Base-by-base conservation (phyloP, 441 rosid genomes). In the Arabidopsis lyrata region DNA sequence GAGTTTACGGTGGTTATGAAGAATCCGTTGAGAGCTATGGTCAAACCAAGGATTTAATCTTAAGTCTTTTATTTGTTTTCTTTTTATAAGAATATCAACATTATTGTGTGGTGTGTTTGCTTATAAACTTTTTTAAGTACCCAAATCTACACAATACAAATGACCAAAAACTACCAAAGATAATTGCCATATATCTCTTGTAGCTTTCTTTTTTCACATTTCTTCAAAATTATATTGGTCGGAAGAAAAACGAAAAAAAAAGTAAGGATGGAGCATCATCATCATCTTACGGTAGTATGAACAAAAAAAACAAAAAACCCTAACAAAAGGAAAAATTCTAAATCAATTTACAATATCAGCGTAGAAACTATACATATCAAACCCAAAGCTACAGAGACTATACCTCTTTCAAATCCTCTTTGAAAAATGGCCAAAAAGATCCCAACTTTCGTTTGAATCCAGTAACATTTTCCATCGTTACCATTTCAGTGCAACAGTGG, bases 1-100 rank as follows among this genome's bases (percentile, higher is more conserved):
- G 97, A 86, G 84, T 92, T 92, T 35, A 85, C 99, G 24, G 97
- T 92, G 42, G 90, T 90, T 6, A 89, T 90, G 99, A 95, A 90
- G 77, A 82, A 83, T 35, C 11, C 86, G 56, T 88, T 95, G 6
- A 79, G 78, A 71, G 98, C 99, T 35, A 50, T 45, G 70, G 78
- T 88, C 76, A 89, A 83, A 61, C 86, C 89, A 1, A 88, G 99
- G 29, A 45, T n/a, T 77, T 82, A 49, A 76, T 32, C 32, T 62
- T n/a, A n/a, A n/a, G n/a, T n/a, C n/a, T n/a, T n/a, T 64, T 15
- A 16, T 60, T 32, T 15, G 45, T 38, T 12, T 52, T 10, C 5
- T 15, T 13, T 42, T 42, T 15, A 1, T 5, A 36, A 41, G 20
- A 12, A 56, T 18, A 15, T 55, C 31, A 32, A 57, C 10, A 58